These are phyloP conservation scores for Aureoboletus auriporus DNA, from an alignment of 768 basidiomycete genomes.

Conservation along the genomic window DNA sequence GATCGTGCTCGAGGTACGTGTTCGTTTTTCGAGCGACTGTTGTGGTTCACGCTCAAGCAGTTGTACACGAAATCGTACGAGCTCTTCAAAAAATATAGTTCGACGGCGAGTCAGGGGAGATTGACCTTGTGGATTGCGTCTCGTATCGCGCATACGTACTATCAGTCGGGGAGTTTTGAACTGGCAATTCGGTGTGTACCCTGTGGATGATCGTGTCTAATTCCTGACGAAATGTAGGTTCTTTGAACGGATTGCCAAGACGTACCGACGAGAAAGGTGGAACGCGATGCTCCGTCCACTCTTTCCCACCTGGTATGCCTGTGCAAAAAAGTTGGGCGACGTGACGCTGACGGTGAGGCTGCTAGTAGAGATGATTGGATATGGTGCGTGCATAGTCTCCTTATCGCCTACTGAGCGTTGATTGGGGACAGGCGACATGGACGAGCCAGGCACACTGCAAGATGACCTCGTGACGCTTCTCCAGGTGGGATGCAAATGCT, in stretches of 20 bases:
- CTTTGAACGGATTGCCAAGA: slow-evolving; percentile 88
- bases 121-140: slow-evolving; percentile 88
- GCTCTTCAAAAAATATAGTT: slow-evolving; percentile 76
- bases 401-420: neutral
- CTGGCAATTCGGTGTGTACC: slow-evolving; percentile 79
- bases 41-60: slow-evolving; percentile 35
- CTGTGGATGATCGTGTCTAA: too few relatives aligned
- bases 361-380: slow-evolving; percentile 79
- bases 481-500: slow-evolving; percentile 47
- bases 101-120: slow-evolving; percentile 59
- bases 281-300: slow-evolving; percentile 67
- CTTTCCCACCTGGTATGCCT: slow-evolving; percentile 76
- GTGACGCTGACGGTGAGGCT: slow-evolving; percentile 72
- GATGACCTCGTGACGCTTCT: slow-evolving; percentile 73
- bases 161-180: slow-evolving; percentile 75
- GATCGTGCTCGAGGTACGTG: slow-evolving; percentile 72
- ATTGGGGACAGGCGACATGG: slow-evolving; percentile 36
- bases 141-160: slow-evolving; percentile 86
- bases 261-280: slow-evolving; percentile 88
- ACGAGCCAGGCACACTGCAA: slow-evolving; percentile 61
- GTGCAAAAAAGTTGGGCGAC: slow-evolving; percentile 73
- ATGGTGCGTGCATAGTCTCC: slow-evolving; percentile 44
- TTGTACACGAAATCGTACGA: slow-evolving; percentile 95
- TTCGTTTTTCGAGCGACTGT: neutral
- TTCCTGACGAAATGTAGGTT: slow-evolving; percentile 45